Evolutionary conservation across 257 asterid genomes (phyloP).

Genomic region (Perilla frutescens): DNA sequence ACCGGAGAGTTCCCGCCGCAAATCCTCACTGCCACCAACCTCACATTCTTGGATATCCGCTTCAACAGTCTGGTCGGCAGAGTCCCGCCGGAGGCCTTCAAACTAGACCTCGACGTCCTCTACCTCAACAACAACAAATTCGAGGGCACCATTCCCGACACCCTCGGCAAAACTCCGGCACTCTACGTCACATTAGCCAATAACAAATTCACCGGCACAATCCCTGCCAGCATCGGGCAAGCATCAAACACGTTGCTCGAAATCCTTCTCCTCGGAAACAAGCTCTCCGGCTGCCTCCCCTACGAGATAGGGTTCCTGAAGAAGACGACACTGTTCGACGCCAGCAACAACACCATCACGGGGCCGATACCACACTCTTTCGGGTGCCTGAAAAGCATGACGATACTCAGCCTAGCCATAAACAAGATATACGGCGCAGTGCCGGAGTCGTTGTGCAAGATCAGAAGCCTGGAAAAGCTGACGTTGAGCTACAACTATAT

Average conservation of each 20-base stretch:
- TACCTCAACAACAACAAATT: constrained; percentile 71
- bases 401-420: constrained; percentile 40
- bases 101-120: constrained; percentile 63
- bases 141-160: constrained; percentile 47
- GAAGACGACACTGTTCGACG: constrained; percentile 49
- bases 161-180: constrained; percentile 49
- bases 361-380: constrained; percentile 72
- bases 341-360: constrained; percentile 55
- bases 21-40: constrained; percentile 50
- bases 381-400: constrained; percentile 52
- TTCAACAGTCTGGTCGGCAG: constrained; percentile 53
- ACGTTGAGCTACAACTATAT: constrained; percentile 54
- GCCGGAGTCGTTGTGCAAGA: constrained; percentile 62
- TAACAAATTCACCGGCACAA: constrained; percentile 55
- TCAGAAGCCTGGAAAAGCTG: constrained; percentile 30
- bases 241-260: constrained; percentile 42
- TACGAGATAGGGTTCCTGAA: constrained; percentile 57
- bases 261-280: constrained; percentile 51
- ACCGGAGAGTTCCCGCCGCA: constrained; percentile 53
- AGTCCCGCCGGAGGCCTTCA: constrained; percentile 51
- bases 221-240: constrained; percentile 61
- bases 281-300: constrained; percentile 68
- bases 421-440: constrained; percentile 62
- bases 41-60: constrained; percentile 69
- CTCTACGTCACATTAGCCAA: constrained; percentile 61